phyloP scores from a whole-genome alignment of 2,329 filamentous ascomycete species.

The Colletotrichum sp. region DNA sequence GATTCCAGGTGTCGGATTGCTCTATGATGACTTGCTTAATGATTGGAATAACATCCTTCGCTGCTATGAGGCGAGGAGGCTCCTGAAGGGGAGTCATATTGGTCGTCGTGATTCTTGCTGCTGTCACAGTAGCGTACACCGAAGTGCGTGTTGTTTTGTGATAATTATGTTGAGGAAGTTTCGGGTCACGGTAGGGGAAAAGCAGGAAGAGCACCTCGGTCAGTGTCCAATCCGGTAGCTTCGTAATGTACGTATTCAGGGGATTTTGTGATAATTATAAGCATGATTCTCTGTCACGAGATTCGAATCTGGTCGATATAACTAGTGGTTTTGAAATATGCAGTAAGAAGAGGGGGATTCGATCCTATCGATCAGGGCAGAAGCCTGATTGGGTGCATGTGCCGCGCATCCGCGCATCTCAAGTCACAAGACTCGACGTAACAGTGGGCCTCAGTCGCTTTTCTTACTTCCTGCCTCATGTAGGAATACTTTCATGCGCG shows the following conservation, averaged over 20 bases:
- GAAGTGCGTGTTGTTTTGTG: background rate
- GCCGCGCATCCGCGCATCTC: background rate
- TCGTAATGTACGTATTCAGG: too few relatives aligned
- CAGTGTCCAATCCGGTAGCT: too few relatives aligned
- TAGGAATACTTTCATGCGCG: background rate
- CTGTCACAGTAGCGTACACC: background rate
- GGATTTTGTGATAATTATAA: background rate
- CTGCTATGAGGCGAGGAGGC: background rate
- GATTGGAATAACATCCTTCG: background rate
- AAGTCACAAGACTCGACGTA: background rate
- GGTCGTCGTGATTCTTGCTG: background rate
- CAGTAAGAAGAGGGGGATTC: background rate
- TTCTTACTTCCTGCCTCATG: background rate
- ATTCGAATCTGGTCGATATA: background rate
- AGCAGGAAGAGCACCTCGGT: too few relatives aligned
- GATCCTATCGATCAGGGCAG: background rate
- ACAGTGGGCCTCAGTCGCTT: background rate
- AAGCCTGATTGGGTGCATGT: background rate
- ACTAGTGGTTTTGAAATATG: background rate
- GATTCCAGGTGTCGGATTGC: background rate
- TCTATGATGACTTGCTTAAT: background rate
- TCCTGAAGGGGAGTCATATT: background rate
- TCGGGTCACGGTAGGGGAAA: too few relatives aligned
- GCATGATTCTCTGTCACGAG: background rate
- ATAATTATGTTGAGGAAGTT: background rate